phyloP scores from a whole-genome alignment of 2,329 filamentous ascomycete species.

The Penicillium crustosum region DNA sequence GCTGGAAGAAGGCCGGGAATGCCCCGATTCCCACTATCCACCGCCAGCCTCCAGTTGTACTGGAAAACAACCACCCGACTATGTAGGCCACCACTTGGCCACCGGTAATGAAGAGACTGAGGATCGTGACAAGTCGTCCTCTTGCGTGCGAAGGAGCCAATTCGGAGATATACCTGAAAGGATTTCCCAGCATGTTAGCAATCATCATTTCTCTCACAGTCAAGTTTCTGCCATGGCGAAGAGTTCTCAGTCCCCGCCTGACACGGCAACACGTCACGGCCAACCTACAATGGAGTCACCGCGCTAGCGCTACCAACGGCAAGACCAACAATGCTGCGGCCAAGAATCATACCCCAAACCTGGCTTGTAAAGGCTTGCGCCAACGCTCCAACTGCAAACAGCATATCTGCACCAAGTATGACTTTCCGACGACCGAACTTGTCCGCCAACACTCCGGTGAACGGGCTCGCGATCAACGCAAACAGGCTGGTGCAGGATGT shows the following conservation, averaged over 20 bases:
- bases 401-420: slow-evolving; percentile 48
- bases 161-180: slow-evolving; percentile 72
- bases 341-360: slow-evolving; percentile 49
- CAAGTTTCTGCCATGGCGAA: not conserved
- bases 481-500: slow-evolving; percentile 59
- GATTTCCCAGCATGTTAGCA: not conserved
- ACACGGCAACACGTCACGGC: not conserved
- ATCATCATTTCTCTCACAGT: not conserved
- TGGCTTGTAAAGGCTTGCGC: slow-evolving; percentile 43
- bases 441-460: slow-evolving; percentile 55
- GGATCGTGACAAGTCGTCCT: slow-evolving; percentile 77
- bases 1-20: slow-evolving; percentile 71
- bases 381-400: slow-evolving; percentile 48
- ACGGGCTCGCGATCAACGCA: slow-evolving; percentile 56
- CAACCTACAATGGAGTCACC: slow-evolving; percentile 68
- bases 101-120: slow-evolving; percentile 78
- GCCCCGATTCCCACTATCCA: slow-evolving; percentile 90
- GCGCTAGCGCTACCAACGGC: slow-evolving; percentile 61
- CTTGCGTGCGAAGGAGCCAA: slow-evolving; percentile 73
- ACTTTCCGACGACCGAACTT: slow-evolving; percentile 48
- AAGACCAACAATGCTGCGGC: slow-evolving; percentile 49
- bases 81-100: slow-evolving; percentile 89
- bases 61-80: slow-evolving; percentile 71
- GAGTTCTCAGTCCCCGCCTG: not conserved
- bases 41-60: slow-evolving; percentile 69